Percentiles rank a stretch among this genome's conserved stretches.
phyloP scores from a whole-genome alignment of 148 eudicot genomes.

The Chenopodium suecicum region DNA sequence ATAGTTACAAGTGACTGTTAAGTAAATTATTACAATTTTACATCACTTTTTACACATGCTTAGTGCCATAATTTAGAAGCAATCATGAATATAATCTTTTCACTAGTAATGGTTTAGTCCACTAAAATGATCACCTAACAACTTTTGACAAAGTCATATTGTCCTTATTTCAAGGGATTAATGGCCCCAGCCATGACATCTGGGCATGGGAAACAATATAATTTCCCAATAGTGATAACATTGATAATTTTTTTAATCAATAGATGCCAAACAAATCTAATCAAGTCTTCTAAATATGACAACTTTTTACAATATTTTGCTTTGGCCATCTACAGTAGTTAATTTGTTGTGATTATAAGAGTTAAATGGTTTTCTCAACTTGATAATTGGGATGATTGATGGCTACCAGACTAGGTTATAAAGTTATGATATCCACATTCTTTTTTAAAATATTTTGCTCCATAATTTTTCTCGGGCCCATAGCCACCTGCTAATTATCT shows the following conservation, averaged over 20 bases:
- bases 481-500: no score
- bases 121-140: constrained; percentile 28
- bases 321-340: neutral
- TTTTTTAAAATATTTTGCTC: neutral
- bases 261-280: constrained; percentile 22
- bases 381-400: neutral
- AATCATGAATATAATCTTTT: constrained; percentile 9
- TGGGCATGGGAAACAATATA: constrained; percentile 35
- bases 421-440: neutral
- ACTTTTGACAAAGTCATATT: constrained; percentile 36
- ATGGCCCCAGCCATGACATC: constrained; percentile 18
- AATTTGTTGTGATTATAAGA: neutral
- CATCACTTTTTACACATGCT: constrained; percentile 24
- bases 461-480: neutral
- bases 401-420: neutral
- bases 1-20: neutral
- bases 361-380: neutral
- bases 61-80: neutral
- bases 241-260: constrained; percentile 1
- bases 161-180: constrained; percentile 32
- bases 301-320: constrained; percentile 1
- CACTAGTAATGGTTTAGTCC: constrained; percentile 24
- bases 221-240: constrained; percentile 16
- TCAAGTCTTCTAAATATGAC: constrained; percentile 9
- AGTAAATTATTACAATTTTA: constrained; percentile 2